phyloP scores from a whole-genome alignment of 805 yeast genomes.

The Yamadazyma endophytica region DNA sequence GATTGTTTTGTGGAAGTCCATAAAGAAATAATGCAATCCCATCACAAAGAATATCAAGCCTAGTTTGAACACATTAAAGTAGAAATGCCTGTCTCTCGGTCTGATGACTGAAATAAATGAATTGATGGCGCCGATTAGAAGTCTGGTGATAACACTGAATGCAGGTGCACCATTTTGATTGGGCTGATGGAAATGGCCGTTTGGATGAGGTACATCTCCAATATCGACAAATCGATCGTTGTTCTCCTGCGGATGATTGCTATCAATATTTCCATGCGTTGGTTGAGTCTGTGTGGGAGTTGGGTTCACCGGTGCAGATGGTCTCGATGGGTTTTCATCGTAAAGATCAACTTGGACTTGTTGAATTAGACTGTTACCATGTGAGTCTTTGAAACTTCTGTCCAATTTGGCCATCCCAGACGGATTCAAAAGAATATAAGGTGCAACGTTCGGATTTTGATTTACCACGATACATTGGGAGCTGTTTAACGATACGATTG shows the following conservation, averaged over 20 bases:
- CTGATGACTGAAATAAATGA: too few relatives aligned
- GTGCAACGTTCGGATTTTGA: conserved; percentile 22
- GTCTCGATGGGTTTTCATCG: conserved; percentile 6
- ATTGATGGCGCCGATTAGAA: too few relatives aligned
- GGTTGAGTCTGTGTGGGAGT: too few relatives aligned
- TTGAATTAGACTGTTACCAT: conserved; percentile 18
- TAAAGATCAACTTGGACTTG: conserved; percentile 19
- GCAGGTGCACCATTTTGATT: too few relatives aligned
- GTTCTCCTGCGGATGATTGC: too few relatives aligned
- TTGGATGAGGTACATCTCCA: too few relatives aligned
- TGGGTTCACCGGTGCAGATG: too few relatives aligned
- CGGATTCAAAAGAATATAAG: conserved; percentile 37
- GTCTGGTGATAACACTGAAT: too few relatives aligned
- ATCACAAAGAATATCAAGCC: conserved; percentile 9
- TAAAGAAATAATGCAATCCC: conserved; percentile 6
- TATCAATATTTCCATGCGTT: too few relatives aligned
- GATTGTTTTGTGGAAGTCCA: too few relatives aligned
- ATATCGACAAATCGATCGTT: too few relatives aligned
- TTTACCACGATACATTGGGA: conserved; percentile 43
- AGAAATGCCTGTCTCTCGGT: neutral
- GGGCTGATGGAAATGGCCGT: too few relatives aligned
- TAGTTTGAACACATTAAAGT: conserved; percentile 3
- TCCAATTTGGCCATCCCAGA: conserved; percentile 29
- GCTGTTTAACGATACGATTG: conserved; percentile 21
- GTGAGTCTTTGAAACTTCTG: conserved; percentile 3